Conservation (phyloP, 1,139 yeast species). For the Geotrichum restrictum region DNA sequence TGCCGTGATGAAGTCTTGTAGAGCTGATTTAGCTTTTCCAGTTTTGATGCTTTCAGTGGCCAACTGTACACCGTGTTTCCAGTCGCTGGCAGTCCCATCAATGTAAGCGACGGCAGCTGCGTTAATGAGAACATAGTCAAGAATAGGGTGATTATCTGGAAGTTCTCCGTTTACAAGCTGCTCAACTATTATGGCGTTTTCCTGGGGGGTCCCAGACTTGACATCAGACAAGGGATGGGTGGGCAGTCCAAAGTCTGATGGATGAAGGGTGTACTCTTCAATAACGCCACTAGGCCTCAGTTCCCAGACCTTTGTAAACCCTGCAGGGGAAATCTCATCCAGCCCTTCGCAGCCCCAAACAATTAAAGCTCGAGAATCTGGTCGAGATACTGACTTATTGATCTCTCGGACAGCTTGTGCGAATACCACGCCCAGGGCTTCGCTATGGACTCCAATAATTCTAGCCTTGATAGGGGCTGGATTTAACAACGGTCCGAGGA, state of each 20-base stretch:
- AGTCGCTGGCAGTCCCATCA: slow-evolving; percentile 60
- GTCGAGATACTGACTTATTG: slow-evolving; percentile 44
- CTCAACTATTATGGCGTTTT: slow-evolving; percentile 65
- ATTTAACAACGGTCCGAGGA: slow-evolving; percentile 86
- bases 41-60: slow-evolving; percentile 65
- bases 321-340: slow-evolving; percentile 90
- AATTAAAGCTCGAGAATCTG: slow-evolving; percentile 59
- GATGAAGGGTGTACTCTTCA: slow-evolving; percentile 42
- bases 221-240: slow-evolving; percentile 67
- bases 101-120: slow-evolving; percentile 82
- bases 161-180: slow-evolving; percentile 55
- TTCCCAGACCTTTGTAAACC: slow-evolving; percentile 75
- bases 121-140: slow-evolving; percentile 83
- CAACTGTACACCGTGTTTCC: slow-evolving; percentile 71
- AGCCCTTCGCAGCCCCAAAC: slow-evolving; percentile 89
- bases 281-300: slow-evolving; percentile 43
- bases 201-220: slow-evolving; percentile 78
- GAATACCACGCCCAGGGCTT: slow-evolving; percentile 71
- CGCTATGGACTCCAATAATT: slow-evolving; percentile 83
- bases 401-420: slow-evolving; percentile 72
- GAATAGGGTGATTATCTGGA: slow-evolving; percentile 57
- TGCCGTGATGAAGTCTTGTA: slow-evolving; percentile 54
- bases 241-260: slow-evolving; percentile 71
- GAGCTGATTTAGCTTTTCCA: slow-evolving; percentile 62
- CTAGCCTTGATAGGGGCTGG: slow-evolving; percentile 83